phyloP scores from a whole-genome alignment of 106 monocot species.

The Acanthochlamys bracteata region DNA sequence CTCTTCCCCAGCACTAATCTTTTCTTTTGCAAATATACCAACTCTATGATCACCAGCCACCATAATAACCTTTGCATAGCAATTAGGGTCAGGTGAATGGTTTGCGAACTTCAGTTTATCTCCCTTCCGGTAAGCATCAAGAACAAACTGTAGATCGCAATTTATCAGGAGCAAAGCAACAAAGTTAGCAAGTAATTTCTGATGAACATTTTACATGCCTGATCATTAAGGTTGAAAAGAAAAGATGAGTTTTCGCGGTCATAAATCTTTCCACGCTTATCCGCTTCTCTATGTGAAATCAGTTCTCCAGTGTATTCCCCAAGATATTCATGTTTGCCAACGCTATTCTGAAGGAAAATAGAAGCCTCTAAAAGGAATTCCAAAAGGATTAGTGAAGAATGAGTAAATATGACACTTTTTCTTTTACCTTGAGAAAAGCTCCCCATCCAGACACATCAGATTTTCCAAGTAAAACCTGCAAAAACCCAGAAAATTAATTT shows the following conservation, averaged over 20 bases:
- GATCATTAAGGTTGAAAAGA: slow-evolving; percentile 97
- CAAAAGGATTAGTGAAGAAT: too few species aligned
- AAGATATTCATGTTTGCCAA: slow-evolving; percentile 95
- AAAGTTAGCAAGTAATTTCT: too few species aligned
- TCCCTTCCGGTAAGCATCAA: slow-evolving; percentile 98
- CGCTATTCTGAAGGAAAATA: slow-evolving; percentile 78
- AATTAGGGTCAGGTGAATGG: slow-evolving; percentile 90
- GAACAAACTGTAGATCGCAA: slow-evolving; percentile 57
- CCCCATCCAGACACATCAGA: slow-evolving; percentile 99
- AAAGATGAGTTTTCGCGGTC: slow-evolving; percentile 98
- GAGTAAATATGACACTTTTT: background rate
- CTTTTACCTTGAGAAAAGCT: slow-evolving; percentile 81
- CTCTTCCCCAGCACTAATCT: slow-evolving; percentile 84
- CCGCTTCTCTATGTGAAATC: slow-evolving; percentile 95
- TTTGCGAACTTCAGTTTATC: slow-evolving; percentile 97
- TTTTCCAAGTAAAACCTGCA: slow-evolving; percentile 71
- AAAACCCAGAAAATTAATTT: background rate
- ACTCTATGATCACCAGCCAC: slow-evolving; percentile 98
- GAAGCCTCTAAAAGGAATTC: too few species aligned
- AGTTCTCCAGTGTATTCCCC: slow-evolving; percentile 98
- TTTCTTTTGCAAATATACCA: slow-evolving; percentile 93
- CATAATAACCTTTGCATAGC: slow-evolving; percentile 98
- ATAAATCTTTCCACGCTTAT: slow-evolving; percentile 98
- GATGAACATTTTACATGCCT: slow-evolving; percentile 25
- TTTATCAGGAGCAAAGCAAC: too few species aligned